Percentiles rank a stretch among this genome's conserved stretches.
phyloP scores from a whole-genome alignment of 345 rosid genomes.

The Syzygium oleosum region DNA sequence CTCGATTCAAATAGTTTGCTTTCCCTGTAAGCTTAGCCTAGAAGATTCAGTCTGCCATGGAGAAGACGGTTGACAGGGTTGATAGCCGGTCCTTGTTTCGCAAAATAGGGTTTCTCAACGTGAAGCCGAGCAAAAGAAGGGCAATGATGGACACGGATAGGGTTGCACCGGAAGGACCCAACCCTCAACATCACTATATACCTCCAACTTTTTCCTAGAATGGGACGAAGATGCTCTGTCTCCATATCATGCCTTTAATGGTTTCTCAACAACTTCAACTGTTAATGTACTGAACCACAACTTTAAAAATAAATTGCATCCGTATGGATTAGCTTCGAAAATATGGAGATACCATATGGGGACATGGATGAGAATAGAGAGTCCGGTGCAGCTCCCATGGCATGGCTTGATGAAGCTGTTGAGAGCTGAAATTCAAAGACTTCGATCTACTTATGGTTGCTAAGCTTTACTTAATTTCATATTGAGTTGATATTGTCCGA shows the following conservation, averaged over 20 bases:
- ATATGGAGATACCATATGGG: neutral
- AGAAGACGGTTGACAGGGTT: neutral
- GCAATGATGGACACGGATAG: neutral
- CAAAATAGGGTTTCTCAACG: neutral
- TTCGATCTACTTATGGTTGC: neutral
- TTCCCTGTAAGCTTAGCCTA: too few species aligned
- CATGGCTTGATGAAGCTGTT: neutral
- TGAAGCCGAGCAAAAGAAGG: slow-evolving; percentile 4
- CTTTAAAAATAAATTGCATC: neutral
- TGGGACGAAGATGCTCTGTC: neutral
- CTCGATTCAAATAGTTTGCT: too few species aligned
- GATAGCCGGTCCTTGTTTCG: slow-evolving; percentile 8
- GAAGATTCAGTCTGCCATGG: neutral
- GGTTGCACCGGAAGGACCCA: slow-evolving; percentile 29
- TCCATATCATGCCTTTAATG: neutral
- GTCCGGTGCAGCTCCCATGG: neutral
- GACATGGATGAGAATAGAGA: neutral
- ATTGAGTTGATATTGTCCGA: neutral
- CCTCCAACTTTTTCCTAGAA: slow-evolving; percentile 5
- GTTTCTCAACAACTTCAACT: neutral
- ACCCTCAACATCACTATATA: slow-evolving; percentile 15
- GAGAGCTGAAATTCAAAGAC: neutral
- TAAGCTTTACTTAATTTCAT: neutral
- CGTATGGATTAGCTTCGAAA: neutral
- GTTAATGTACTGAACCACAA: neutral